Conservation (phyloP, 108 stramenopile species). For the Nitzschia palea region DNA sequence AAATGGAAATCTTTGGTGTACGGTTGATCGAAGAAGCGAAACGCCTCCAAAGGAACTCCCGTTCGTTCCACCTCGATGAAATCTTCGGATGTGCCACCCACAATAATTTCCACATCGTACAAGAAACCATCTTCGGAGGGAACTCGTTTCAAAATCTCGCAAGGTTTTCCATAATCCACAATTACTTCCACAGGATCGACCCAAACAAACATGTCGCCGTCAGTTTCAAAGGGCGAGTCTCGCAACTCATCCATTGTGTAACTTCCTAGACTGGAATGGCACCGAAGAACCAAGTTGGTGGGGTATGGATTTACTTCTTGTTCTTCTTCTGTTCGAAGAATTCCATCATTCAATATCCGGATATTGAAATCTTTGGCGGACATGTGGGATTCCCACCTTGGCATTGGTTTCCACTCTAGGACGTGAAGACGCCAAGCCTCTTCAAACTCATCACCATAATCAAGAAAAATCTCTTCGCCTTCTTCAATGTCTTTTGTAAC, state of each 20-base stretch:
- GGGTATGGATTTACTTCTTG: slow-evolving; percentile 43
- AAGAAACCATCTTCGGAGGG: slow-evolving; percentile 15
- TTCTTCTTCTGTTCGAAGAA: slow-evolving; percentile 34
- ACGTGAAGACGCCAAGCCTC: slow-evolving; percentile 49
- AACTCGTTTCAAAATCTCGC: slow-evolving; percentile 24
- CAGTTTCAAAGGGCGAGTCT: background rate
- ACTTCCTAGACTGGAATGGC: slow-evolving; percentile 21
- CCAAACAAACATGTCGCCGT: slow-evolving; percentile 22
- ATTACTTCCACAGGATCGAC: slow-evolving; percentile 14
- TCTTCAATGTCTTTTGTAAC: slow-evolving; percentile 54
- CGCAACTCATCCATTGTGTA: background rate
- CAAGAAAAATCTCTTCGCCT: slow-evolving; percentile 65
- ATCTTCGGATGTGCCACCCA: slow-evolving; percentile 15
- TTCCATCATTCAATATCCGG: background rate
- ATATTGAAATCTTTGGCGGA: slow-evolving; percentile 43
- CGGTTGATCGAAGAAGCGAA: slow-evolving; percentile 52
- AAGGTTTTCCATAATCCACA: slow-evolving; percentile 26
- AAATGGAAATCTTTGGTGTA: slow-evolving; percentile 47
- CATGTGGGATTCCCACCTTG: slow-evolving; percentile 48
- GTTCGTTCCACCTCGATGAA: background rate
- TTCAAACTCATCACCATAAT: slow-evolving; percentile 67
- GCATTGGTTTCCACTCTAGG: slow-evolving; percentile 36
- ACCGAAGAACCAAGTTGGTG: slow-evolving; percentile 20
- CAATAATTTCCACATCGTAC: slow-evolving; percentile 11
- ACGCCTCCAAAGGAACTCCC: slow-evolving; percentile 40